Conservation (phyloP, 441 rosid species). For the Erysimum pusillum region DNA sequence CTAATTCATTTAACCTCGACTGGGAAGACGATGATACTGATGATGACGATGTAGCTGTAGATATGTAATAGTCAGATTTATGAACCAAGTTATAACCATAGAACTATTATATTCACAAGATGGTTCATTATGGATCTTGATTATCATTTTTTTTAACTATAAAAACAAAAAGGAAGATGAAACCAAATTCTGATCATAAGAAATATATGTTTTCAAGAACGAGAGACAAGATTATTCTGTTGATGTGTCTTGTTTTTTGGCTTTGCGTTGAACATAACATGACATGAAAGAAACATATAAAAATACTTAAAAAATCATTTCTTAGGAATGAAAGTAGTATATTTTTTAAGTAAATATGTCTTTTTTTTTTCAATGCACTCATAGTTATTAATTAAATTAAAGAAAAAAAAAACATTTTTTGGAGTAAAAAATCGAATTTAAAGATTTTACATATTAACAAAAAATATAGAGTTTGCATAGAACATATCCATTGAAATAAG, state of each 20-base stretch:
- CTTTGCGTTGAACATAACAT: too few relatives aligned
- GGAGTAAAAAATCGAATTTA: background rate
- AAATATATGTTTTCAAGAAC: background rate
- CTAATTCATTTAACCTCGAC: too few relatives aligned
- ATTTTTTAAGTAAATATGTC: too few relatives aligned
- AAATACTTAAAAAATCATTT: too few relatives aligned
- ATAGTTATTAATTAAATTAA: background rate
- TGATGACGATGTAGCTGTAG: conserved; percentile 37
- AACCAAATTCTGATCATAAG: conserved; percentile 1
- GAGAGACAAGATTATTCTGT: background rate
- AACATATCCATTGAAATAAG: background rate
- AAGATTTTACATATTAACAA: background rate
- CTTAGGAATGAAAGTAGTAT: too few relatives aligned
- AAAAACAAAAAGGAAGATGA: background rate
- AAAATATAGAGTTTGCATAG: background rate
- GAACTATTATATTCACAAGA: conserved; percentile 5
- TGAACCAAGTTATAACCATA: conserved; percentile 8
- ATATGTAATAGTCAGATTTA: conserved; percentile 4
- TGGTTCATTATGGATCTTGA: conserved; percentile 23
- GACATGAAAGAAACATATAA: too few relatives aligned
- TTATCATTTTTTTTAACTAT: background rate
- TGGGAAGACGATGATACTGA: too few relatives aligned
- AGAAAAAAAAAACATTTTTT: too few relatives aligned
- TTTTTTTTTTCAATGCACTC: too few relatives aligned
- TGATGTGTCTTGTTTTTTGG: too few relatives aligned